Percentiles rank a stretch among this genome's conserved stretches.
phyloP scores from a whole-genome alignment of 306 rosid genomes.

The Amphicarpaea edgeworthii region DNA sequence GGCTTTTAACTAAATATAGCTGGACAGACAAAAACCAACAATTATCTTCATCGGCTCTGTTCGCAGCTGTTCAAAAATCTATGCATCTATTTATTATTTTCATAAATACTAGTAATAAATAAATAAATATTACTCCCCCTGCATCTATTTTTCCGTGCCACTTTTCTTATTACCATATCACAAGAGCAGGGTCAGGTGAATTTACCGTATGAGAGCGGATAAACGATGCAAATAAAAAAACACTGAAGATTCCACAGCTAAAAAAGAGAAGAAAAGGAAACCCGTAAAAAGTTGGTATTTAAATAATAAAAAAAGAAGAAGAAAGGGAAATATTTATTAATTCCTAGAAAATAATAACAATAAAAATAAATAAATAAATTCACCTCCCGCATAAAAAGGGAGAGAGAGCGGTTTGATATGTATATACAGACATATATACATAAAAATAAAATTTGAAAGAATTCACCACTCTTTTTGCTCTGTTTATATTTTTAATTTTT shows the following conservation, averaged over 20 bases:
- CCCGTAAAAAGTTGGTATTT: slow-evolving; percentile 34
- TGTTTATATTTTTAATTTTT: slow-evolving; percentile 52
- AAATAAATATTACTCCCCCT: slow-evolving; percentile 42
- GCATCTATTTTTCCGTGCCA: slow-evolving; percentile 71
- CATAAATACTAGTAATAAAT: slow-evolving; percentile 20
- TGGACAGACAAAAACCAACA: slow-evolving; percentile 92
- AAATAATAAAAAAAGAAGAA: slow-evolving; percentile 8
- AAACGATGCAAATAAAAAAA: slow-evolving; percentile 11
- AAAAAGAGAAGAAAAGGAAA: slow-evolving; percentile 49
- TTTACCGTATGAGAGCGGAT: slow-evolving; percentile 19
- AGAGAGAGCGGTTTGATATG: slow-evolving; percentile 38
- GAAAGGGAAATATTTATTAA: slow-evolving; percentile 24
- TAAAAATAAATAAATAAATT: slow-evolving; percentile 60
- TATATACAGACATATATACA: slow-evolving; percentile 13
- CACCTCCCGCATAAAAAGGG: slow-evolving; percentile 41
- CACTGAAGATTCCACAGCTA: slow-evolving; percentile 63
- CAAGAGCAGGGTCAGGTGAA: slow-evolving; percentile 52
- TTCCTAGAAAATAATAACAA: slow-evolving; percentile 28
- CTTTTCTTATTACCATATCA: slow-evolving; percentile 45
- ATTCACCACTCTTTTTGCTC: slow-evolving; percentile 66
- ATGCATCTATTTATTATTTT: slow-evolving; percentile 40
- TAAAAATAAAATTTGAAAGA: slow-evolving; percentile 59
- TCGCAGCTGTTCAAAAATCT: slow-evolving; percentile 70
- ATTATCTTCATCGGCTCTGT: slow-evolving; percentile 69
- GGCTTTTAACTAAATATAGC: slow-evolving; percentile 93